Conservation (phyloP, 2,329 filamentous ascomycete genomes). For the Nigrospora osmanthi region DNA sequence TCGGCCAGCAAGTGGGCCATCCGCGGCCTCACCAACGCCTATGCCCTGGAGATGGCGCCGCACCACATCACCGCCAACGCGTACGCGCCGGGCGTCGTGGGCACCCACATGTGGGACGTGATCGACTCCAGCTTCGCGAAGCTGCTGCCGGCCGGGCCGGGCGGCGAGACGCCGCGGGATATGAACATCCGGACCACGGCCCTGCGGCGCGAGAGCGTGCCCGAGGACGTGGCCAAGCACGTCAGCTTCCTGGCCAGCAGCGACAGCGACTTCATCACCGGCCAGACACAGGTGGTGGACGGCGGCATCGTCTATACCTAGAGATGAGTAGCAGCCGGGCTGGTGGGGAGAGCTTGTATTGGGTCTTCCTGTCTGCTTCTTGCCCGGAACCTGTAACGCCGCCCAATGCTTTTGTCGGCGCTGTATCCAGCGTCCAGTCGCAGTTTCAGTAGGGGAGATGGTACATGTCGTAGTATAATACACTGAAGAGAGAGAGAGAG, state of each 20-base stretch:
- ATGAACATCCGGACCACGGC: slow-evolving; percentile 47
- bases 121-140: slow-evolving; percentile 55
- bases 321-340: too few relatives aligned
- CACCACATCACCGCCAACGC: slow-evolving; percentile 60
- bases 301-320: slow-evolving; percentile 46
- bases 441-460: too few relatives aligned
- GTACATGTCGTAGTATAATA: too few relatives aligned
- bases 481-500: too few relatives aligned
- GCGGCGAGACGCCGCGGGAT: slow-evolving; percentile 40
- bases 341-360: too few relatives aligned
- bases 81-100: slow-evolving; percentile 61
- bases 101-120: slow-evolving; percentile 60
- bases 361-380: too few relatives aligned
- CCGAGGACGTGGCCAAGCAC: slow-evolving; percentile 54
- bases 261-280: slow-evolving; percentile 58
- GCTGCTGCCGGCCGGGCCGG: slow-evolving; percentile 15
- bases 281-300: slow-evolving; percentile 56
- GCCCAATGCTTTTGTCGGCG: too few relatives aligned
- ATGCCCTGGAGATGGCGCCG: slow-evolving; percentile 57
- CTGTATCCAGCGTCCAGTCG: too few relatives aligned
- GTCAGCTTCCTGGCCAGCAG: slow-evolving; percentile 53
- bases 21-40: slow-evolving; percentile 56
- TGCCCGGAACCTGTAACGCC: too few relatives aligned
- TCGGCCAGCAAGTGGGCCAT: slow-evolving; percentile 60
- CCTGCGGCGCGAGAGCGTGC: slow-evolving; percentile 47